phyloP scores from a whole-genome alignment of 73 alveolate genomes.

The Urostyla sp. region DNA sequence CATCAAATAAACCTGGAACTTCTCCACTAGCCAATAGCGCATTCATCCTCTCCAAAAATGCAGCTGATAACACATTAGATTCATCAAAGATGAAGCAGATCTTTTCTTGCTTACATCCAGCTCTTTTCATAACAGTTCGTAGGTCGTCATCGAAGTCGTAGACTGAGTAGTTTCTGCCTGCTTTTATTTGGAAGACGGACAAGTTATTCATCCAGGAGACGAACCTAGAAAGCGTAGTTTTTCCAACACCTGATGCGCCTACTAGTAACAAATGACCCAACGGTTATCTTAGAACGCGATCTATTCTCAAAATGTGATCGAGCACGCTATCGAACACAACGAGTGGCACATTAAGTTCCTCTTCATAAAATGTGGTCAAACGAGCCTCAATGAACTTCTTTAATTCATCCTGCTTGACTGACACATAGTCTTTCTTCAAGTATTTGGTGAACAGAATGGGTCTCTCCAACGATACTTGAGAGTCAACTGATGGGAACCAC shows the following conservation, averaged over 20 bases:
- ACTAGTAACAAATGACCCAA: conserved; percentile 98
- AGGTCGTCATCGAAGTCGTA: conserved; percentile 99
- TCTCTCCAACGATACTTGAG: conserved; percentile 79
- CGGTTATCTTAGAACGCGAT: conserved; percentile 98
- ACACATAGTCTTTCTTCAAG: conserved; percentile 81
- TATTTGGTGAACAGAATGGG: conserved; percentile 95
- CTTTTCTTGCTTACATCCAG: conserved; percentile 97
- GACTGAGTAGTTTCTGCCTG: conserved; percentile 99
- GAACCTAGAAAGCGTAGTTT: conserved; percentile 96
- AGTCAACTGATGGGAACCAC: conserved; percentile 86
- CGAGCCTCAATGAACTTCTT: conserved; percentile 91
- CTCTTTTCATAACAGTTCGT: conserved; percentile 98
- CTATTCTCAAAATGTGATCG: conserved; percentile 98
- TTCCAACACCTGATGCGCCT: conserved; percentile 97
- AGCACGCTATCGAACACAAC: conserved; percentile 98
- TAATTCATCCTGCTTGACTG: conserved; percentile 94
- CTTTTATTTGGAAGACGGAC: conserved; percentile 96
- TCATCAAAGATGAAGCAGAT: conserved; percentile 99
- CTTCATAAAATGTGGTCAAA: conserved; percentile 96
- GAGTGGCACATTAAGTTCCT: conserved; percentile 98
- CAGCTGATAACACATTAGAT: conserved; percentile 98
- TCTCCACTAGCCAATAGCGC: conserved; percentile 99
- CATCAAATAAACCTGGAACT: conserved; percentile 99
- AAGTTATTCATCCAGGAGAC: conserved; percentile 99
- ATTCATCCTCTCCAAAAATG: conserved; percentile 99